Evolutionary conservation across 495 filamentous ascomycete genomes (phyloP).

Genomic region (Daldinia grandis): DNA sequence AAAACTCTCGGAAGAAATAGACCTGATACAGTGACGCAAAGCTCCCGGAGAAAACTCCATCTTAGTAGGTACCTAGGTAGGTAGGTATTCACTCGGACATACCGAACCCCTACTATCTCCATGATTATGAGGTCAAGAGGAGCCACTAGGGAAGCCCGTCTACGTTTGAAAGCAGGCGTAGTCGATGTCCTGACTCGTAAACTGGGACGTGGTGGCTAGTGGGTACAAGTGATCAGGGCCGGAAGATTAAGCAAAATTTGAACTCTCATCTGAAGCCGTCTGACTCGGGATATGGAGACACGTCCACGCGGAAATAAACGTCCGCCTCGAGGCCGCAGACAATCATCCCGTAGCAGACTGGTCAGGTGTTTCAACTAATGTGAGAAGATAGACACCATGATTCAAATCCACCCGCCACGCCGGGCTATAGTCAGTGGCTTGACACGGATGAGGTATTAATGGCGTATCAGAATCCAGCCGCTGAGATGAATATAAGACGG

Average conservation of each 20-base stretch:
- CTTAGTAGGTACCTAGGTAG: no score
- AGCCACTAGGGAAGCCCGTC: no score
- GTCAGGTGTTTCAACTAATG: not conserved
- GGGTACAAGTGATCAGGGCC: not conserved
- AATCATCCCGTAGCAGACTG: not conserved
- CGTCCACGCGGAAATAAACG: not conserved
- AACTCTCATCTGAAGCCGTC: not conserved
- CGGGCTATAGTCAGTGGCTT: not conserved
- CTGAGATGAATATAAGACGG: constrained; percentile 3
- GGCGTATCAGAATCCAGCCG: not conserved
- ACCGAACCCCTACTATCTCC: no score
- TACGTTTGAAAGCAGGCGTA: not conserved
- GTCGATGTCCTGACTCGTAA: not conserved
- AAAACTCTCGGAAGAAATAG: no score
- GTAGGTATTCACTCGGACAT: no score
- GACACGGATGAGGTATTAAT: constrained; percentile 11
- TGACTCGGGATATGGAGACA: not conserved
- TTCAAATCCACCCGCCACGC: constrained; percentile 3
- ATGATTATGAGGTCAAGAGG: not conserved
- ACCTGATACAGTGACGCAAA: no score
- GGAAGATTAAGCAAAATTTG: not conserved
- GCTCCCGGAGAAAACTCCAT: no score
- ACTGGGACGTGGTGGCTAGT: not conserved
- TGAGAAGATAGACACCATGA: constrained; percentile 7
- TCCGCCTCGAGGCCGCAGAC: not conserved